These are phyloP conservation scores for Aegilops umbellulata DNA, from an alignment of 176 grass and related monocot genomes.

Conservation along the genomic window DNA sequence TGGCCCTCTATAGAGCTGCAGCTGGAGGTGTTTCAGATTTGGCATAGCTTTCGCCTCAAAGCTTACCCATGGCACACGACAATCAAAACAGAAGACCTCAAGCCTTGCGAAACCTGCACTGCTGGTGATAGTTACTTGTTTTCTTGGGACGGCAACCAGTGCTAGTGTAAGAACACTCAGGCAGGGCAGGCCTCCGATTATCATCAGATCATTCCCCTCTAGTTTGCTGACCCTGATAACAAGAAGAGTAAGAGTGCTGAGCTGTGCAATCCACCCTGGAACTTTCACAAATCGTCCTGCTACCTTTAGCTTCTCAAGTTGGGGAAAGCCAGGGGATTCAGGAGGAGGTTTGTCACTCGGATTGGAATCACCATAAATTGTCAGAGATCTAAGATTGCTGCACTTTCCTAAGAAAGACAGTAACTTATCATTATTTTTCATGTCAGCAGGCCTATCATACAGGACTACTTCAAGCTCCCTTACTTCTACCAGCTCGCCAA, in stretches of 20 bases:
- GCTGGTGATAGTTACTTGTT: not conserved
- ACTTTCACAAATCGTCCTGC: not conserved
- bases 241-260: not conserved
- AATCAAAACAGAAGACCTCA: not conserved
- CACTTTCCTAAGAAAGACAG: not conserved
- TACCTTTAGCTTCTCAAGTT: not conserved
- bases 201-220: not conserved
- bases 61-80: not conserved
- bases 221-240: not conserved
- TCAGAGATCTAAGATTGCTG: not conserved
- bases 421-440: rapidly evolving
- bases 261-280: not conserved
- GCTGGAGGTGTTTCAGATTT: not conserved
- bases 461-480: not conserved
- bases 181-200: not conserved
- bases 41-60: not conserved
- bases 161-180: not conserved
- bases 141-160: not conserved
- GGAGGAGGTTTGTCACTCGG: too few relatives aligned
- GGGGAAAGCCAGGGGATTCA: not conserved
- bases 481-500: not conserved
- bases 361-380: not conserved
- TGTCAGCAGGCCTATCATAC: not conserved
- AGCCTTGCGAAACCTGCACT: not conserved
- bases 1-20: not conserved